Evolutionary conservation across 371 early-diverging fungal species (phyloP).

Genomic region (Cokeromyces recurvatus): DNA sequence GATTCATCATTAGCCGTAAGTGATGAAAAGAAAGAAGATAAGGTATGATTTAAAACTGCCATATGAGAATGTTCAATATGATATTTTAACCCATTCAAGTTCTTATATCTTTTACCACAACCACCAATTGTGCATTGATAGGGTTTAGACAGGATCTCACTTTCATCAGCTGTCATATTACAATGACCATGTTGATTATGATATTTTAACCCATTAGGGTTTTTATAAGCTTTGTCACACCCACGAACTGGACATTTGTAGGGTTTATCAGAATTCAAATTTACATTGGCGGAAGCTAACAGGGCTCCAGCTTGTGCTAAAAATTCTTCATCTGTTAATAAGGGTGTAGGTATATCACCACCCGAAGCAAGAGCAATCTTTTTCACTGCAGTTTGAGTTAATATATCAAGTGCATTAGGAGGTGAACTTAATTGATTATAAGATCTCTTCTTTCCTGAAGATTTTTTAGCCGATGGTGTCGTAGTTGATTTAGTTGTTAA

Average conservation of each 20-base stretch:
- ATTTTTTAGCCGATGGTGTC: too few relatives aligned
- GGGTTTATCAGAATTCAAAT: conserved; percentile 60
- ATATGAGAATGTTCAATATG: conserved; percentile 88
- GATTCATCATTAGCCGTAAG: conserved; percentile 15
- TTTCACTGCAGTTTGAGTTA: conserved; percentile 41
- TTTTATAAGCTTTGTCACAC: conserved; percentile 98
- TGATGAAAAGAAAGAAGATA: conserved; percentile 41
- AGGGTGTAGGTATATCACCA: conserved; percentile 20
- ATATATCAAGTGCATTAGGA: conserved; percentile 36
- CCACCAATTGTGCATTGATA: conserved; percentile 52
- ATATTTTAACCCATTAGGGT: conserved; percentile 97
- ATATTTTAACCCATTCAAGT: conserved; percentile 96
- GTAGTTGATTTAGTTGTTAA: conserved; percentile 1
- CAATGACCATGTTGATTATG: conserved; percentile 88
- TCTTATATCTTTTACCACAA: conserved; percentile 53
- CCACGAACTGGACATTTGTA: conserved; percentile 82
- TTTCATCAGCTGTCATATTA: conserved; percentile 39
- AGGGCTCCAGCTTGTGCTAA: conserved; percentile 47
- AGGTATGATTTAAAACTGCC: conserved; percentile 44
- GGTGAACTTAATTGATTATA: conserved; percentile 18
- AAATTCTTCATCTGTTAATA: conserved; percentile 43
- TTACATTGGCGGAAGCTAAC: conserved; percentile 35
- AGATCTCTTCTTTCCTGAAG: conserved; percentile 32
- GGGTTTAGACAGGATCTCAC: conserved; percentile 67
- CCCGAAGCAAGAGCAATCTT: conserved; percentile 36